Percentiles rank a stretch among this genome's conserved stretches.
Evolutionary conservation across 257 asterid species (phyloP).

Genomic region (Scutellaria minor): DNA sequence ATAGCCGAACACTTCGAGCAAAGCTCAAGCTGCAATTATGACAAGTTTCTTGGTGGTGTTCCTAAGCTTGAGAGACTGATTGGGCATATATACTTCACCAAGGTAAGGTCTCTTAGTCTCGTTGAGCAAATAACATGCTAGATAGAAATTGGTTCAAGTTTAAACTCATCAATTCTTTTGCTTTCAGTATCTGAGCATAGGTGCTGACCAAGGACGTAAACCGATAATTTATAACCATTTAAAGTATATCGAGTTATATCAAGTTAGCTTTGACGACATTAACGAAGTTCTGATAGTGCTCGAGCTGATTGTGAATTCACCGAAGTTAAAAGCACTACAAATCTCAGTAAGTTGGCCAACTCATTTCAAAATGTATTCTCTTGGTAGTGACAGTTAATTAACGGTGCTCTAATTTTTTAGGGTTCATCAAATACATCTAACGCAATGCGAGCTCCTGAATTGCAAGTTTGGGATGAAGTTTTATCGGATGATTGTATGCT

Average conservation of each 20-base stretch:
- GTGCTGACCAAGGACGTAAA: slow-evolving; percentile 48
- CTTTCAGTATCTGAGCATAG: slow-evolving; percentile 74
- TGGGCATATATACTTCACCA: slow-evolving; percentile 87
- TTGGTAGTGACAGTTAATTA: not conserved
- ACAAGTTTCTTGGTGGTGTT: slow-evolving; percentile 81
- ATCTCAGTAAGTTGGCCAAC: slow-evolving; percentile 61
- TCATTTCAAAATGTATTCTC: not conserved
- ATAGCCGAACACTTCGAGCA: slow-evolving; percentile 74
- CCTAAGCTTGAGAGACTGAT: slow-evolving; percentile 77
- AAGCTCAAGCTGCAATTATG: slow-evolving; percentile 75
- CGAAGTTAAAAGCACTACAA: slow-evolving; percentile 68
- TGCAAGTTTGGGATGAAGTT: slow-evolving; percentile 54
- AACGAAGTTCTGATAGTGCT: slow-evolving; percentile 75
- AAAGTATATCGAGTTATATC: slow-evolving; percentile 74
- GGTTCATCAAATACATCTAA: slow-evolving; percentile 57
- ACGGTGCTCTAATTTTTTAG: slow-evolving; percentile 37
- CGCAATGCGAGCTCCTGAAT: slow-evolving; percentile 40
- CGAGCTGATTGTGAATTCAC: slow-evolving; percentile 75
- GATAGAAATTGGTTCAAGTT: not conserved
- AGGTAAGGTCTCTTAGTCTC: slow-evolving; percentile 51
- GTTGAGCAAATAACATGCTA: slow-evolving; percentile 6
- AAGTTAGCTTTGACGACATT: slow-evolving; percentile 81
- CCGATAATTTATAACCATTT: slow-evolving; percentile 54
- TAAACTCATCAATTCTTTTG: slow-evolving; percentile 30
- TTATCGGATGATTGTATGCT: slow-evolving; percentile 43